phyloP scores from a whole-genome alignment of 306 rosid species.

The Castanopsis chinensis region DNA sequence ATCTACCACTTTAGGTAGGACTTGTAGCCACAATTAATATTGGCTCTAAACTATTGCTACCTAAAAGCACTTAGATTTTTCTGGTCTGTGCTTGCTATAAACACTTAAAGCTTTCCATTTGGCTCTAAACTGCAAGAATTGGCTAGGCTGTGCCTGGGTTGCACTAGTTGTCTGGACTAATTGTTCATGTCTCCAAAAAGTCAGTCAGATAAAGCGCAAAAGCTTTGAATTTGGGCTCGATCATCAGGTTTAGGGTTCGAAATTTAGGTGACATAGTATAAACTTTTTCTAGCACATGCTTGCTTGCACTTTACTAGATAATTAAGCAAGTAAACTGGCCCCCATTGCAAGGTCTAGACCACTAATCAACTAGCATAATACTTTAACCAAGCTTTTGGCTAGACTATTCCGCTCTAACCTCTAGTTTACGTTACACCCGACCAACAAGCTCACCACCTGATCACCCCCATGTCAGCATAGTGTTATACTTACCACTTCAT shows the following conservation, averaged over 20 bases:
- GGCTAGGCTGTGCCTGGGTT: too few species aligned
- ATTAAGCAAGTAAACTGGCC: neutral
- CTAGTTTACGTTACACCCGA: too few species aligned
- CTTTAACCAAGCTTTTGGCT: too few species aligned
- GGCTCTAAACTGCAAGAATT: too few species aligned
- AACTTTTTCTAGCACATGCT: conserved; percentile 29
- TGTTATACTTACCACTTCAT: neutral
- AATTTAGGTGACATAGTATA: conserved; percentile 19
- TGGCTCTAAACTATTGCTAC: neutral
- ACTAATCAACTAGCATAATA: neutral
- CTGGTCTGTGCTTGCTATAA: neutral
- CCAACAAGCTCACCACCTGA: too few species aligned
- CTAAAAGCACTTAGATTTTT: neutral
- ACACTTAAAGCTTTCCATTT: too few species aligned
- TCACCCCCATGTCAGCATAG: neutral
- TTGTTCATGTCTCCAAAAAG: too few species aligned
- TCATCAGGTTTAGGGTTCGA: neutral
- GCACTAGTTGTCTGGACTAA: too few species aligned
- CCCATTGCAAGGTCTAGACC: neutral
- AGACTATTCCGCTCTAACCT: too few species aligned
- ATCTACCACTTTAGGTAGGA: neutral
- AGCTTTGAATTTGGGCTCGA: neutral
- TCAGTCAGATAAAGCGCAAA: too few species aligned
- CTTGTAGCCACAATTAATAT: neutral
- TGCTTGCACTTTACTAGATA: neutral